phyloP scores from a whole-genome alignment of 108 stramenopile species.

The Cyclotella kingstonii region DNA sequence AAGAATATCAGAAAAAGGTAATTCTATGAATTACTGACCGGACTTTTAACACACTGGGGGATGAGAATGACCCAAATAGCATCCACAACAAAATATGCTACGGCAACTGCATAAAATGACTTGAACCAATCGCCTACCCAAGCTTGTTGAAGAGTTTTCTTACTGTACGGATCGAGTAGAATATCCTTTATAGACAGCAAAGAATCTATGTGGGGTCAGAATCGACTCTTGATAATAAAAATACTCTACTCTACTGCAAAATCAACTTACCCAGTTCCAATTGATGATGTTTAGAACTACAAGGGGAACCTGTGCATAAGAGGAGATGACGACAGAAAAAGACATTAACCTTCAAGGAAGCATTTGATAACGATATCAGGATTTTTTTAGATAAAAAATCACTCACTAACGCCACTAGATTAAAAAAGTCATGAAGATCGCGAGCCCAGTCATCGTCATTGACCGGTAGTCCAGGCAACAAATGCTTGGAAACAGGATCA shows the following conservation, averaged over 20 bases:
- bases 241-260: no score
- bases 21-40: slow-evolving; percentile 12
- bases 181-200: slow-evolving; percentile 39
- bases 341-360: no score
- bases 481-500: slow-evolving; percentile 42
- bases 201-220: no score
- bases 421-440: slow-evolving; percentile 87
- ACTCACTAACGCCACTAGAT: slow-evolving; percentile 71
- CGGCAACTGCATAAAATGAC: slow-evolving; percentile 56
- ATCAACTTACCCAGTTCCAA: slow-evolving; percentile 62
- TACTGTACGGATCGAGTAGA: slow-evolving; percentile 34
- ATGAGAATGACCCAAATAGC: slow-evolving; percentile 64
- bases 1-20: background rate
- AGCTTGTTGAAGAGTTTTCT: slow-evolving; percentile 49
- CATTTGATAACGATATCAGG: no score
- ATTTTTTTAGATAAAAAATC: background rate
- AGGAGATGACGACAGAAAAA: no score
- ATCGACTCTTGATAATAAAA: no score
- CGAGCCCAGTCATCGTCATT: slow-evolving; percentile 70
- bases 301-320: slow-evolving; percentile 61
- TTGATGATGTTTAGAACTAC: slow-evolving; percentile 80
- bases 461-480: slow-evolving; percentile 75
- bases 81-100: slow-evolving; percentile 72
- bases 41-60: slow-evolving; percentile 68
- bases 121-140: slow-evolving; percentile 86